Evolutionary conservation across 148 eudicot species (phyloP), one percentile per base, ranked within the genome.

Genomic region (Diospyros kaki): DNA sequence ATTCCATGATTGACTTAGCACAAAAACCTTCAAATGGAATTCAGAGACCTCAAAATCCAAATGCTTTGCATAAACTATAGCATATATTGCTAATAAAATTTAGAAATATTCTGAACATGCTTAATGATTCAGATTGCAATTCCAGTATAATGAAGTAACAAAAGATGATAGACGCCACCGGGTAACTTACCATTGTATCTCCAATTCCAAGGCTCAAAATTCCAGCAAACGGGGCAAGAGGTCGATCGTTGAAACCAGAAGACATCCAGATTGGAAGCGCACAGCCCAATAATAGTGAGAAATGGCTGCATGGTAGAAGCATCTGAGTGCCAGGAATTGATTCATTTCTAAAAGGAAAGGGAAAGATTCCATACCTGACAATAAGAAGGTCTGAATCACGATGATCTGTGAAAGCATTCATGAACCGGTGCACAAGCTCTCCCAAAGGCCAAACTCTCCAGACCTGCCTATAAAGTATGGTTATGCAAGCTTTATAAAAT

Each of bases 131-230:
- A 45, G 45, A 66, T 43, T 44, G 46, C 38, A 45, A 66, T 44
- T 15, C 69, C 17, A n/a, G 28, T 28, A 28, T 28, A 0, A 28
- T 28, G 28, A 28, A 28, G 28, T 28, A 28, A 28, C 28, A 28
- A 28, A 28, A 28, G 28, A 28, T 28, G 28, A 28, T 0, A 28
- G 28, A 28, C 28, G 28, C 28, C 28, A 0, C 28, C 28, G 28
- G 28, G 28, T 28, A 28, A 71, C 89, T 86, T 81, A 95, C 98
- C 99, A 95, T 92, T 53, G 99, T 92, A 88, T 95, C 99, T 77
- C 99, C 99, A 75, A 92, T 95, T 66, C 99, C 99, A 66, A 95
- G 99, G 82, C 99, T 95, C 85, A 95, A 83, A 72, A 95, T 92
- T 77, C 99, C 99, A 84, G 99, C 99, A 88, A 92, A 95, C 55